A percentile compares a stretch with the other conserved stretches of the same genome.
phyloP scores from a whole-genome alignment of 768 basidiomycete genomes.

The Tulasnella sp. region DNA sequence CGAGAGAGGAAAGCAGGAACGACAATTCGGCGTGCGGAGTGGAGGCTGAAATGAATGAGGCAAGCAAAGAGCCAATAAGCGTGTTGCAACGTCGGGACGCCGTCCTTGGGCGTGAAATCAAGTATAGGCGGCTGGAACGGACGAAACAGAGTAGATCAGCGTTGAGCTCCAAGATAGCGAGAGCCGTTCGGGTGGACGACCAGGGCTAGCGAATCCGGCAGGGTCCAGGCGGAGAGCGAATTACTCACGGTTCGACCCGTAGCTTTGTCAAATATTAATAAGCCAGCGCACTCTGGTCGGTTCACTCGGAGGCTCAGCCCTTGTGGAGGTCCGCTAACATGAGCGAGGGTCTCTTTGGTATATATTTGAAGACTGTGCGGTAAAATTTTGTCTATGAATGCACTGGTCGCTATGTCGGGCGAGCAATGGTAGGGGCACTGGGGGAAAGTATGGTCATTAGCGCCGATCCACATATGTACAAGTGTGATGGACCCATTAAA shows the following conservation, averaged over 20 bases:
- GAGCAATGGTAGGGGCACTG: constrained; percentile 6
- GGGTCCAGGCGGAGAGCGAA: background rate
- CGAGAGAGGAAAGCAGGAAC: constrained; percentile 70
- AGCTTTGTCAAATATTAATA: background rate
- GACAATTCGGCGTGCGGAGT: constrained; percentile 43
- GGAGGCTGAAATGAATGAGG: constrained; percentile 32
- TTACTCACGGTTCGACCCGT: constrained; percentile 23
- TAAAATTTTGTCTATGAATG: background rate
- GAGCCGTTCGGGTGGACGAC: background rate
- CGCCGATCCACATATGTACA: background rate
- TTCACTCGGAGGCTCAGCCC: constrained; percentile 30
- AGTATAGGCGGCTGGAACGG: constrained; percentile 23
- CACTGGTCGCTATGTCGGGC: constrained; percentile 23
- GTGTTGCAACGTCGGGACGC: constrained; percentile 24
- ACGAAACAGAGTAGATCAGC: background rate
- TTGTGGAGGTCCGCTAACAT: constrained; percentile 19
- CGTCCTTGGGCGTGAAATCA: constrained; percentile 7
- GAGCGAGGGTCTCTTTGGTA: constrained; percentile 21
- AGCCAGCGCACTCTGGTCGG: too few species aligned
- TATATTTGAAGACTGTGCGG: background rate
- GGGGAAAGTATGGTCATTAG: background rate
- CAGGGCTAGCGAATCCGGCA: too few species aligned
- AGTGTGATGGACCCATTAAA: background rate
- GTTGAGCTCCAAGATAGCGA: background rate
- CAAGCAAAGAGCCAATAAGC: constrained; percentile 29